Evolutionary conservation across 176 grass and related monocot genomes (phyloP).

Genomic region (Aegilops sharonensis): DNA sequence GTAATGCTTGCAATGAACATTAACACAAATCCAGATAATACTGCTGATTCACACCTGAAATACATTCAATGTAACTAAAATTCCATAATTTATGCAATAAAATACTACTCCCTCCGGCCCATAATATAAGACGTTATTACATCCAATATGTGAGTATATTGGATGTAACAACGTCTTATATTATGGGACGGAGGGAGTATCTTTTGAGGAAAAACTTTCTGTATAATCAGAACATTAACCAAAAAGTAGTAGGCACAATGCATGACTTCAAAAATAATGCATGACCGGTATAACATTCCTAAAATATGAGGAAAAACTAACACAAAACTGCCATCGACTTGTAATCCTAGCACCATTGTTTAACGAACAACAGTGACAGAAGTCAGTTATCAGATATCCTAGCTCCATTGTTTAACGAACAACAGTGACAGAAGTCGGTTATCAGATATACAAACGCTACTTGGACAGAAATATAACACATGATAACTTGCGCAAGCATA

Average conservation of each 20-base stretch:
- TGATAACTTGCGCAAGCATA: background rate
- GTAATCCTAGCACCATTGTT: background rate
- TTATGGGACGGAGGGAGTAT: background rate
- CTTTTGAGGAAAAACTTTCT: background rate
- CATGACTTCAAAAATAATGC: background rate
- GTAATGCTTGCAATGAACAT: conserved; percentile 86
- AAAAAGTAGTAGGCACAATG: background rate
- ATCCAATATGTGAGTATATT: no score
- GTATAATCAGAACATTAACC: background rate
- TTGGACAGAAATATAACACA: background rate
- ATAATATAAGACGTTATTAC: no score
- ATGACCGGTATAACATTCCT: background rate
- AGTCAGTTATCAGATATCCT: background rate
- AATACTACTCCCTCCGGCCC: background rate
- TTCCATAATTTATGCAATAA: conserved; percentile 5
- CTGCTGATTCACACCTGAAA: conserved; percentile 86
- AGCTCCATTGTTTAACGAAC: background rate
- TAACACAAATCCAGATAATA: conserved; percentile 82
- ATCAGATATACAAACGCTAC: background rate
- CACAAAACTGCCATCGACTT: background rate
- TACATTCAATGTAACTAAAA: conserved; percentile 26
- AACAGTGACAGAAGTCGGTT: background rate
- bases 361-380: background rate
- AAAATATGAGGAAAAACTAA: background rate
- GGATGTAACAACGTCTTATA: no score